Percentiles rank a stretch among this genome's conserved stretches.
Conservation (phyloP, 106 monocot genomes). For the Gastrodia elata region DNA sequence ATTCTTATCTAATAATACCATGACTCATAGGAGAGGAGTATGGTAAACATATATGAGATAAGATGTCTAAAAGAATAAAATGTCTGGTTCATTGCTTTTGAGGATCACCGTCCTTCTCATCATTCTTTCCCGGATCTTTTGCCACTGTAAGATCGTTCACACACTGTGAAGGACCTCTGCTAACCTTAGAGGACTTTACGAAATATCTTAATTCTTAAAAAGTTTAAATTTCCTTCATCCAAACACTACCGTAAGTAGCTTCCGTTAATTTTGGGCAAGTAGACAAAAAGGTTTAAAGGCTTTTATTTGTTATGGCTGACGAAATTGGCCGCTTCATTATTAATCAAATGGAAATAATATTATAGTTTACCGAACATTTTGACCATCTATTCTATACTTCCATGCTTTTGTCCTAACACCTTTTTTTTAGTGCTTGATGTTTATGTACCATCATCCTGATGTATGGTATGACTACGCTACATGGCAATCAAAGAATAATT, state of each 20-base stretch:
- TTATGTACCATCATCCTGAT: slow-evolving; percentile 92
- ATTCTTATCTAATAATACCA: background rate
- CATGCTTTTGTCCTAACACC: slow-evolving; percentile 2
- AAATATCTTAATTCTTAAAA: background rate
- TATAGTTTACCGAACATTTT: background rate
- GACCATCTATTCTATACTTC: background rate
- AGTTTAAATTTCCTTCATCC: background rate
- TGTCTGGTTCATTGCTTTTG: background rate
- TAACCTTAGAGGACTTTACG: background rate
- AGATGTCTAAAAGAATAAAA: too few relatives aligned
- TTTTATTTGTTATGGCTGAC: background rate
- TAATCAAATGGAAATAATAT: background rate
- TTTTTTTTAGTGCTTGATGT: slow-evolving; percentile 71
- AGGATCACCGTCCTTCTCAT: background rate
- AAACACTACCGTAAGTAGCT: background rate
- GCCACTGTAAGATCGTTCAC: background rate
- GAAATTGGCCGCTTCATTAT: background rate
- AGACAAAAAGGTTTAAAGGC: background rate
- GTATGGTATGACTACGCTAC: slow-evolving; percentile 97
- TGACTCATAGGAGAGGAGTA: background rate
- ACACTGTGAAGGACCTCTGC: background rate
- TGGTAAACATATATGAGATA: background rate
- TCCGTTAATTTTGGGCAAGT: background rate
- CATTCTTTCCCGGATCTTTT: background rate
- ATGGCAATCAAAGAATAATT: slow-evolving; percentile 83